A percentile compares a stretch with the other conserved stretches of the same genome.
phyloP scores from a whole-genome alignment of 2,329 filamentous ascomycete genomes.

The Fusarium armeniacum region DNA sequence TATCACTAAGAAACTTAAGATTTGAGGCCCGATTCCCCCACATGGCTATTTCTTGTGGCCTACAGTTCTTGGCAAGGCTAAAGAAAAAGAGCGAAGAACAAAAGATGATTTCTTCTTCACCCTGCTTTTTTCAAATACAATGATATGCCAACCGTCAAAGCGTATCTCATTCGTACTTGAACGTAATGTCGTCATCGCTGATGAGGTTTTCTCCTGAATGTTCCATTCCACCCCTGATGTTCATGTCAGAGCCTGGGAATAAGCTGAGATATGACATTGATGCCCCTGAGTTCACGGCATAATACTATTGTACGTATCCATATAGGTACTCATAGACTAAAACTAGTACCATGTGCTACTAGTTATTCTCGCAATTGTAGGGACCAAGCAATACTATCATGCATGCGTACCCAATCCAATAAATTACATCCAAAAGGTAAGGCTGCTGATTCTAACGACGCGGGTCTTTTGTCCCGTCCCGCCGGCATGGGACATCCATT shows the following conservation, averaged over 20 bases:
- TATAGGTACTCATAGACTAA: neutral
- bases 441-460: slow-evolving; percentile 31
- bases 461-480: slow-evolving; percentile 33
- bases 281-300: slow-evolving; percentile 27
- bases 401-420: neutral
- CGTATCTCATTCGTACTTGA: neutral
- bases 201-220: slow-evolving; percentile 21
- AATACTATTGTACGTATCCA: neutral
- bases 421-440: slow-evolving; percentile 8
- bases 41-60: slow-evolving; percentile 28
- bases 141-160: slow-evolving; percentile 16
- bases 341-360: neutral
- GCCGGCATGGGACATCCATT: slow-evolving; percentile 29
- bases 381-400: neutral
- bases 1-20: slow-evolving; percentile 15
- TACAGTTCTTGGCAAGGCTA: slow-evolving; percentile 31
- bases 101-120: neutral
- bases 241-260: neutral
- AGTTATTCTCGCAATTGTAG: neutral
- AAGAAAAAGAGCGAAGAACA: neutral
- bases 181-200: neutral
- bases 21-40: slow-evolving; percentile 35
- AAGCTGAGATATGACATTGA: slow-evolving; percentile 1
- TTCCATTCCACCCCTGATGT: slow-evolving; percentile 8
- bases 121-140: slow-evolving; percentile 16